Percentiles rank a stretch among this genome's conserved stretches.
Evolutionary conservation across 2,329 filamentous ascomycete genomes (phyloP).

Genomic region (Monilinia vaccinii-corymbosi): DNA sequence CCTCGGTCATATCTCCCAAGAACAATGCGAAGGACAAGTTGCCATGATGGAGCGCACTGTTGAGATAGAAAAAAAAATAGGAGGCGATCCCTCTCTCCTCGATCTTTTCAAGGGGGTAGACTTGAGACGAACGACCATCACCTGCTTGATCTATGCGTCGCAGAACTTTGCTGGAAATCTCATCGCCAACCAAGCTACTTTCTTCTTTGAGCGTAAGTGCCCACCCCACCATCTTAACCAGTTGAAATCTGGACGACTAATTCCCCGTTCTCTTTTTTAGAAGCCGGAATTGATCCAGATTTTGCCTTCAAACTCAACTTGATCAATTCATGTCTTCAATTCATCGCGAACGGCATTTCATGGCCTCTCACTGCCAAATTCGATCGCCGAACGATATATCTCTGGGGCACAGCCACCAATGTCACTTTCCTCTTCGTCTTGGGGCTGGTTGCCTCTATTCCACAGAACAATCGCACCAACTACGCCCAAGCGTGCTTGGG

Average conservation of each 20-base stretch:
- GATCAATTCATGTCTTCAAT: constrained; percentile 55
- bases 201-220: constrained; percentile 41
- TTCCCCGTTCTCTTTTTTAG: constrained; percentile 32
- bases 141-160: constrained; percentile 47
- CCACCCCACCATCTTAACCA: constrained; percentile 5
- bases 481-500: constrained; percentile 53
- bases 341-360: constrained; percentile 54
- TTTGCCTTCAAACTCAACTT: constrained; percentile 53
- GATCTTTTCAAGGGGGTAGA: constrained; percentile 49
- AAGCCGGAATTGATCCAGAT: constrained; percentile 48
- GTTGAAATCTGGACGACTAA: constrained; percentile 22
- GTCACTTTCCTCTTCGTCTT: constrained; percentile 45
- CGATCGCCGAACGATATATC: constrained; percentile 55
- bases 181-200: constrained; percentile 54
- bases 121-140: constrained; percentile 45
- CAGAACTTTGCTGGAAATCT: constrained; percentile 54
- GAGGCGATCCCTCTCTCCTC: constrained; percentile 36
- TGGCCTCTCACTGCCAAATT: constrained; percentile 58
- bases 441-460: constrained; percentile 48
- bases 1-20: constrained; percentile 33
- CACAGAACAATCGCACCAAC: constrained; percentile 32
- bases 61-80: constrained; percentile 40
- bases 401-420: constrained; percentile 50
- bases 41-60: constrained; percentile 50
- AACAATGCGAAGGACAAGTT: constrained; percentile 41